Percentiles rank a stretch among this genome's conserved stretches.
Evolutionary conservation across 2,329 filamentous ascomycete genomes (phyloP).

Genomic region (Trichoderma breve): DNA sequence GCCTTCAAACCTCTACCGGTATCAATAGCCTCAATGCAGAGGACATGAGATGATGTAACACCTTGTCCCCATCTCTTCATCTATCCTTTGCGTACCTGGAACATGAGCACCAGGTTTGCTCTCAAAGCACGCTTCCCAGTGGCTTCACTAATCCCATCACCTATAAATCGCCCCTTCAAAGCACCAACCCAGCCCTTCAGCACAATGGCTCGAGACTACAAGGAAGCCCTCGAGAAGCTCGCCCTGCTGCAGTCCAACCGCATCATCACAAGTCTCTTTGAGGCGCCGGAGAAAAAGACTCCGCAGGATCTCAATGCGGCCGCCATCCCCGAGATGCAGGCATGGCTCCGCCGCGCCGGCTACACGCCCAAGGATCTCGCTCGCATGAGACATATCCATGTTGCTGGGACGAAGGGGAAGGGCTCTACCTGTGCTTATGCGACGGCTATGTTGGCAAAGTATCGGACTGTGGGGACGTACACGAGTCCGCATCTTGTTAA

Average conservation of each 20-base stretch:
- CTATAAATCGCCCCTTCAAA: background rate
- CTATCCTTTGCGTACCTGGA: background rate
- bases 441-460: slow-evolving; percentile 67
- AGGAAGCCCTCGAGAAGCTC: slow-evolving; percentile 71
- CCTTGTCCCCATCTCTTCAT: background rate
- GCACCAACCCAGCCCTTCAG: background rate
- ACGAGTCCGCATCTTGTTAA: slow-evolving; percentile 83
- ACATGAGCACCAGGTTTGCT: slow-evolving; percentile 7
- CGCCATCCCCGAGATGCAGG: slow-evolving; percentile 78
- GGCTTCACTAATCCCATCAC: background rate
- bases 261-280: slow-evolving; percentile 56
- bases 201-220: slow-evolving; percentile 42
- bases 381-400: slow-evolving; percentile 63
- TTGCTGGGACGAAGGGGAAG: slow-evolving; percentile 93
- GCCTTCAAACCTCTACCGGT: background rate
- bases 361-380: slow-evolving; percentile 56
- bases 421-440: slow-evolving; percentile 84
- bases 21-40: background rate
- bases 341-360: slow-evolving; percentile 73
- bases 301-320: slow-evolving; percentile 60
- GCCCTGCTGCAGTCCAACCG: slow-evolving; percentile 79
- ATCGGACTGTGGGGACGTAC: slow-evolving; percentile 65
- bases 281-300: slow-evolving; percentile 39
- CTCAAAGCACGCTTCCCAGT: background rate
- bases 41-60: background rate